Evolutionary conservation across 257 asterid species (phyloP).

Genomic region (Linaria vulgaris): DNA sequence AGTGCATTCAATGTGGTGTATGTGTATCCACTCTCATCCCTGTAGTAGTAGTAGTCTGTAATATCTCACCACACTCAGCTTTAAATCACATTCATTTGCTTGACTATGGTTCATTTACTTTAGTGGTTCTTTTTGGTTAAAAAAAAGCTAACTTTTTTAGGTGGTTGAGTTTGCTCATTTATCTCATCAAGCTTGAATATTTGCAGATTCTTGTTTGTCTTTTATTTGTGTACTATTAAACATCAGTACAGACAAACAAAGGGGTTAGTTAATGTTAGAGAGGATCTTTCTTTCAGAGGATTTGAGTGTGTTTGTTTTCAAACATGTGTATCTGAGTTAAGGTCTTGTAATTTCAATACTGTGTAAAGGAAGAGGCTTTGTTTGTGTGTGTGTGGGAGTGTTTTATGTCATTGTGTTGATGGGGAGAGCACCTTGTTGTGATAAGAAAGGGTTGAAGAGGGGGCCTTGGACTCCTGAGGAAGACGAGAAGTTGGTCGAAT

Average conservation of each 20-base stretch:
- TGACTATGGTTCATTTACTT: too few relatives aligned
- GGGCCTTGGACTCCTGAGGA: conserved; percentile 97
- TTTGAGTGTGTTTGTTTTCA: too few relatives aligned
- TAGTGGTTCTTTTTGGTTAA: too few relatives aligned
- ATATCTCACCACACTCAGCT: conserved; percentile 51
- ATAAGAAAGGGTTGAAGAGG: conserved; percentile 83
- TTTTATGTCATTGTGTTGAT: conserved; percentile 31
- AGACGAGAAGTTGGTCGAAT: conserved; percentile 71
- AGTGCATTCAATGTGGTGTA: conserved; percentile 52
- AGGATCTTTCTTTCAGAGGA: too few relatives aligned
- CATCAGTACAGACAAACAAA: conserved; percentile 6
- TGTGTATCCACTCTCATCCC: conserved; percentile 43
- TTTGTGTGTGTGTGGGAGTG: conserved; percentile 3
- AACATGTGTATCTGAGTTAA: too few relatives aligned
- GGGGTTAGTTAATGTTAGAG: too few relatives aligned
- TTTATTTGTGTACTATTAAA: neutral
- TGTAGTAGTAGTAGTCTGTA: conserved; percentile 30
- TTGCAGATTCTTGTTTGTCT: conserved; percentile 10
- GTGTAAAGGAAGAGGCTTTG: too few relatives aligned
- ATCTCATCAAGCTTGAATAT: neutral
- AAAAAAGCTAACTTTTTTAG: neutral
- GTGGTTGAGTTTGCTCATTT: neutral
- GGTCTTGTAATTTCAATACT: too few relatives aligned
- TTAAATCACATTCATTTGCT: conserved; percentile 19
- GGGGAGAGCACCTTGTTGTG: conserved; percentile 98